Evolutionary conservation across 768 basidiomycete species (phyloP).

Genomic region (Lactarius hatsudake): DNA sequence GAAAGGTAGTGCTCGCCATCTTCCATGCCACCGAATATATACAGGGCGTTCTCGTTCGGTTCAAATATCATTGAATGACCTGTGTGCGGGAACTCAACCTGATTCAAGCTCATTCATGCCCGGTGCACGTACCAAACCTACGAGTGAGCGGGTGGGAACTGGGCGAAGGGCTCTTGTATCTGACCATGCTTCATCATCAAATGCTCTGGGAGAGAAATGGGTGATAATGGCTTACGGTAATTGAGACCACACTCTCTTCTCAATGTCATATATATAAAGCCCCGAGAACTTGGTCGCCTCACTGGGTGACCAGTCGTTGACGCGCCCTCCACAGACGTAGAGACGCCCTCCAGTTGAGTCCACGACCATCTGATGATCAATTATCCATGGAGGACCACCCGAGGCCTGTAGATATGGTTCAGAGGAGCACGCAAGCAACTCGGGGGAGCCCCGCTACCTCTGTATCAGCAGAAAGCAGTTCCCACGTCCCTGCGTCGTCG

Average conservation of each 20-base stretch:
- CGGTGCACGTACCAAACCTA: slow-evolving; percentile 51
- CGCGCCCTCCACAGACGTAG: slow-evolving; percentile 74
- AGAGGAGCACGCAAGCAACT: background rate
- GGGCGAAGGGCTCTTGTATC: slow-evolving; percentile 30
- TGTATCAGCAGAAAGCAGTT: slow-evolving; percentile 63
- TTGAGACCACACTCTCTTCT: slow-evolving; percentile 61
- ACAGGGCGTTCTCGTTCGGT: slow-evolving; percentile 51
- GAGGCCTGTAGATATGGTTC: slow-evolving; percentile 41
- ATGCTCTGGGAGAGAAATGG: background rate
- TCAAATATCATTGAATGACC: slow-evolving; percentile 86
- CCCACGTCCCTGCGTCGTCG: slow-evolving; percentile 64
- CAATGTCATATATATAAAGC: slow-evolving; percentile 69
- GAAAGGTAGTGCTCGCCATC: slow-evolving; percentile 58
- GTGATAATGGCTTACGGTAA: slow-evolving; percentile 51
- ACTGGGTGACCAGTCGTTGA: slow-evolving; percentile 60
- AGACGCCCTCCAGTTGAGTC: slow-evolving; percentile 68
- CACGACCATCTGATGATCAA: slow-evolving; percentile 80
- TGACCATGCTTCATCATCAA: slow-evolving; percentile 4
- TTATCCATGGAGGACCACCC: slow-evolving; percentile 70
- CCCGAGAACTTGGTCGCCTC: slow-evolving; percentile 62
- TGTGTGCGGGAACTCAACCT: slow-evolving; percentile 27
- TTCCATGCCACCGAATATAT: slow-evolving; percentile 72
- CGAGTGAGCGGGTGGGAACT: slow-evolving; percentile 49
- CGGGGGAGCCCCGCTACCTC: slow-evolving; percentile 42
- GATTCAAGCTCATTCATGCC: background rate